Percentiles rank a stretch among this genome's conserved stretches.
These are phyloP conservation scores for Suhomyces xylopsoci DNA, from an alignment of 805 yeast genomes.

Conservation along the genomic window DNA sequence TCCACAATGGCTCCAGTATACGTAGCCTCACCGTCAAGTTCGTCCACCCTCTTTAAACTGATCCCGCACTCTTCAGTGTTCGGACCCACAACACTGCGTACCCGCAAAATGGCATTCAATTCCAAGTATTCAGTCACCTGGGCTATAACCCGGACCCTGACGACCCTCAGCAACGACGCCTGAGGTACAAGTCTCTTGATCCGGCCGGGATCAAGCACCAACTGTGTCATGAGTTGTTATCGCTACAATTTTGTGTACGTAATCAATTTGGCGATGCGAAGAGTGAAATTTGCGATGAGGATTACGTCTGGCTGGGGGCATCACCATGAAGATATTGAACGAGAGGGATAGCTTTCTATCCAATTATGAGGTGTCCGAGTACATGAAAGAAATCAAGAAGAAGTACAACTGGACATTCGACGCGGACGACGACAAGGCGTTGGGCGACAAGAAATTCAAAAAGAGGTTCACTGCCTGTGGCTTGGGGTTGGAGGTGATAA, in stretches of 20 bases:
- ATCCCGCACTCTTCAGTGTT: not conserved
- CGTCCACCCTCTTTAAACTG: not conserved
- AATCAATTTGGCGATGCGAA: not conserved
- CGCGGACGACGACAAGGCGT: slow-evolving; percentile 26
- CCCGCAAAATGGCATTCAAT: not conserved
- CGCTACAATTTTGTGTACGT: not conserved
- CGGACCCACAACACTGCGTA: slow-evolving; percentile 5
- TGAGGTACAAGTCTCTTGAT: not conserved
- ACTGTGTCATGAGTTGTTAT: slow-evolving; percentile 1
- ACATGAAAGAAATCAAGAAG: slow-evolving; percentile 47
- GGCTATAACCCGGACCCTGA: slow-evolving; percentile 6
- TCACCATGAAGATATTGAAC: slow-evolving; percentile 38
- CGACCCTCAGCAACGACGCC: not conserved
- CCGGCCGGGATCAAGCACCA: slow-evolving; percentile 4
- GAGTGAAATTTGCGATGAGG: not conserved
- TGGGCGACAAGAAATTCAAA: slow-evolving; percentile 22
- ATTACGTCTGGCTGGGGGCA: not conserved
- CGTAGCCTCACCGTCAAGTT: slow-evolving; percentile 7
- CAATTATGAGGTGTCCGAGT: slow-evolving; percentile 61
- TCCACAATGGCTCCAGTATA: slow-evolving; percentile 26
- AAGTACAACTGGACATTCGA: slow-evolving; percentile 47
- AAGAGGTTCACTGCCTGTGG: slow-evolving; percentile 40
- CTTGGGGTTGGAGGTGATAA: slow-evolving; percentile 46
- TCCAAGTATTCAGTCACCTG: slow-evolving; percentile 4
- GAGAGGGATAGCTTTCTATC: slow-evolving; percentile 59